Base-by-base conservation (phyloP, 2,329 filamentous ascomycete genomes). In the Trichoderma endophyticum region DNA sequence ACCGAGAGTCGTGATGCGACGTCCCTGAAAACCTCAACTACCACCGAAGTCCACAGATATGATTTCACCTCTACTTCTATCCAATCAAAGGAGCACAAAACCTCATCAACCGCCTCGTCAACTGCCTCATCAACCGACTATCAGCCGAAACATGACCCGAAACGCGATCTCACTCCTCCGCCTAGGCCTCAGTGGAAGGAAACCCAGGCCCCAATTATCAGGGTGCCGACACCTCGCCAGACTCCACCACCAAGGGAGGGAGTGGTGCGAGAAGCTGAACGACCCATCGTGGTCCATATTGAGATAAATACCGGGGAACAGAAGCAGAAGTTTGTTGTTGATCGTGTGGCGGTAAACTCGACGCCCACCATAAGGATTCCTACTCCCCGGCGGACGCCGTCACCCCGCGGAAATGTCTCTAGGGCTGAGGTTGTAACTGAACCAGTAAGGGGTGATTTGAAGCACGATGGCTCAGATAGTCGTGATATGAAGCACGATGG, bases 161-260 rank as follows among this genome's bases (percentile, higher is more conserved):
- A 69, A 12, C 71, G 57, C 4, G 43, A 65, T 6, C 28, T 60
- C 43, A 61, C 57, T 4, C 28, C 66, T 39, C 57, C 48, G 15
- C 60, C 59, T 6, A 70, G 63, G 9, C 36, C 60, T 32, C 62
- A 62, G 12, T 34, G 61, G 14, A 30, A 60, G 26, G 48, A 63
- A 51, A n/a, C 21, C 26, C 77, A 79, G 62, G 74, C 81, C 26
- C 81, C 82, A 2, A 82, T 82, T 36, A 78, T 83, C 48, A 79
- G 77, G 63, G 78, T 78, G 24, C 83, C 82, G 6, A 81, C 80
- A 3, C 81, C 82, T 9, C 78, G 80, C 56, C 78, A 79, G 64
- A 78, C 76, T 8, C 78, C 80, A 9, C 79, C 81, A 1, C 80
- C 80, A 39, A 75, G 73, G 12, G 48, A 30, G 9, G 36, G 28